Evolutionary conservation across 148 eudicot species (phyloP).

Genomic region (Chenopodium formosanum): DNA sequence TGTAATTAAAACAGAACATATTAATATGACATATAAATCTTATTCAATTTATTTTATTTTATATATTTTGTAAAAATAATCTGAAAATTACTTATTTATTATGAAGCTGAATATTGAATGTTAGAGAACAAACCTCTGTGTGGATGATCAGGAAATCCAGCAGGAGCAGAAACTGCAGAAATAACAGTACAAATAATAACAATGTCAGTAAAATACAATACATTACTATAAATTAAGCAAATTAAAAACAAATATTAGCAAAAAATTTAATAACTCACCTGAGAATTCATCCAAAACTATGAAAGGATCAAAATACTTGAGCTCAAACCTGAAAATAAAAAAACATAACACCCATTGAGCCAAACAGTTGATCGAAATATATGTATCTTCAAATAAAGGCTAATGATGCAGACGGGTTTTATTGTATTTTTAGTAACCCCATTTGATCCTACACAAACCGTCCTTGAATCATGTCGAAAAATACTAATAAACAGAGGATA

Average conservation of each 20-base stretch:
- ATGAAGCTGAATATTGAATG: not conserved
- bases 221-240: not conserved
- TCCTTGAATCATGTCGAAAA: not conserved
- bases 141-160: slow-evolving; percentile 98
- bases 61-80: not conserved
- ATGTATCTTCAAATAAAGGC: no score
- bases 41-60: not conserved
- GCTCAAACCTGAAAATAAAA: slow-evolving; percentile 53
- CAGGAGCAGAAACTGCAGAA: slow-evolving; percentile 74
- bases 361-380: no score
- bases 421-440: no score
- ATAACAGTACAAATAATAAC: not conserved
- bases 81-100: not conserved
- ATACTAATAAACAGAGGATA: not conserved
- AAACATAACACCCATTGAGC: not conserved
- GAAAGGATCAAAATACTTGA: slow-evolving; percentile 82
- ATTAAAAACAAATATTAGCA: slow-evolving; percentile 1
- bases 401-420: no score
- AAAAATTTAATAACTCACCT: slow-evolving; percentile 28
- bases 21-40: not conserved
- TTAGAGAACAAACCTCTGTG: slow-evolving; percentile 66
- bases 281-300: slow-evolving; percentile 77
- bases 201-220: not conserved
- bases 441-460: no score
- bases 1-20: slow-evolving; percentile 25